A percentile compares a stretch with the other conserved stretches of the same genome.
Conservation (phyloP, 208 protist genomes). For the Trypanosoma platydactyli region DNA sequence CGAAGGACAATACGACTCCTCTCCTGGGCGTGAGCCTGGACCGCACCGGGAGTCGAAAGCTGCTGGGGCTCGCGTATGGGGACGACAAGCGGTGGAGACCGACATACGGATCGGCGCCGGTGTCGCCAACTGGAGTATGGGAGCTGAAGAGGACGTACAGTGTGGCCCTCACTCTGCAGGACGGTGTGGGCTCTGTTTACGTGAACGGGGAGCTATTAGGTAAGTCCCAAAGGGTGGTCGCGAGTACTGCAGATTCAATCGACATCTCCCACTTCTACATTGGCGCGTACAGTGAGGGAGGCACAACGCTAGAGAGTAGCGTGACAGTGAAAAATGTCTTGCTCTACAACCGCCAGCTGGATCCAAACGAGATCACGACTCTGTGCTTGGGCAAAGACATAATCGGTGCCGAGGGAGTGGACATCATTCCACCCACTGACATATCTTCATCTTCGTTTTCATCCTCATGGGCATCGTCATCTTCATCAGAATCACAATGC, state of each 20-base stretch:
- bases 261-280: constrained; percentile 17
- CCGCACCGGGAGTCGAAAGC: not conserved
- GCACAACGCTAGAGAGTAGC: not conserved
- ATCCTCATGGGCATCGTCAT: no score
- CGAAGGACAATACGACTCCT: not conserved
- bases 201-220: constrained; percentile 7
- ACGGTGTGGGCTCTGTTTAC: constrained; percentile 9
- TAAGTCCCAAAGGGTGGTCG: not conserved
- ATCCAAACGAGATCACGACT: not conserved
- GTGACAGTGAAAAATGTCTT: constrained; percentile 19
- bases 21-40: constrained; percentile 17
- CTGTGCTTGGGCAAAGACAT: not conserved
- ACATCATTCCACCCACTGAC: no score
- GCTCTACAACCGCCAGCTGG: constrained; percentile 14
- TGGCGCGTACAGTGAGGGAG: not conserved
- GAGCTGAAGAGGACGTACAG: not conserved
- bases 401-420: no score
- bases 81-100: not conserved
- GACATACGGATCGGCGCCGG: not conserved
- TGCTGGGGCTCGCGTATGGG: constrained; percentile 8
- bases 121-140: not conserved
- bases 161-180: not conserved
- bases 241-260: not conserved
- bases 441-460: no score
- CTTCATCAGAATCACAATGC: no score